Evolutionary conservation across 495 filamentous ascomycete genomes (phyloP).

Genomic region (Aspergillus cavernicola): DNA sequence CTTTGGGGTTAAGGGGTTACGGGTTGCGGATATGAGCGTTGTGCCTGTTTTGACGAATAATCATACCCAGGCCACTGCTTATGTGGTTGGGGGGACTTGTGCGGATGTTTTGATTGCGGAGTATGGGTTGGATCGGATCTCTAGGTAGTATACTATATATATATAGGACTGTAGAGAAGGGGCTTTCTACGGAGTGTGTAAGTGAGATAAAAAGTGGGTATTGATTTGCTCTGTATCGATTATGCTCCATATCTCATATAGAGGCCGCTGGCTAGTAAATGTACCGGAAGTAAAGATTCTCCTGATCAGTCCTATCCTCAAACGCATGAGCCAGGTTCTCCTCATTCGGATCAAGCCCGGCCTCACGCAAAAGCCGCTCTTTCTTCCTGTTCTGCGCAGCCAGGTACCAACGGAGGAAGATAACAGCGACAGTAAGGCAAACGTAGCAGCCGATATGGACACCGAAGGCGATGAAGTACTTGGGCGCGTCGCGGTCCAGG

Average conservation of each 20-base stretch:
- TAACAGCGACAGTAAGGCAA: slow-evolving; percentile 31
- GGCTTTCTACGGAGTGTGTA: no score
- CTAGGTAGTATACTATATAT: no score
- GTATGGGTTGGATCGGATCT: slow-evolving; percentile 1
- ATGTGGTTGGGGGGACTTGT: slow-evolving; percentile 1
- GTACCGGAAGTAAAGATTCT: slow-evolving; percentile 47
- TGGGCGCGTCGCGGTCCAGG: slow-evolving; percentile 32
- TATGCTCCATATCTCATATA: no score
- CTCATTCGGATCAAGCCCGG: slow-evolving; percentile 25
- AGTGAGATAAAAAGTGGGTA: no score
- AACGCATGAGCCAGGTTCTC: slow-evolving; percentile 38
- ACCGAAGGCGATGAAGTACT: slow-evolving; percentile 41
- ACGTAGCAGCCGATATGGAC: slow-evolving; percentile 41
- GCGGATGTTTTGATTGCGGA: slow-evolving; percentile 9
- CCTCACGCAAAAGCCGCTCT: slow-evolving; percentile 30
- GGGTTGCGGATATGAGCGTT: slow-evolving; percentile 64
- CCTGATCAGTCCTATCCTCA: slow-evolving; percentile 47
- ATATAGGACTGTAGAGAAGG: no score
- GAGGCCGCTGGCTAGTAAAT: no score
- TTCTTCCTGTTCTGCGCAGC: slow-evolving; percentile 38
- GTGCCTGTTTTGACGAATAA: slow-evolving; percentile 53
- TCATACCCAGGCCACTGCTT: slow-evolving; percentile 36
- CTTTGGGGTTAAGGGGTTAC: slow-evolving; percentile 49
- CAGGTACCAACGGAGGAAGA: slow-evolving; percentile 38
- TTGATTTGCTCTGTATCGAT: no score